A percentile compares a stretch with the other conserved stretches of the same genome.
phyloP scores from a whole-genome alignment of 495 filamentous ascomycete species.

The Neurospora discreta region DNA sequence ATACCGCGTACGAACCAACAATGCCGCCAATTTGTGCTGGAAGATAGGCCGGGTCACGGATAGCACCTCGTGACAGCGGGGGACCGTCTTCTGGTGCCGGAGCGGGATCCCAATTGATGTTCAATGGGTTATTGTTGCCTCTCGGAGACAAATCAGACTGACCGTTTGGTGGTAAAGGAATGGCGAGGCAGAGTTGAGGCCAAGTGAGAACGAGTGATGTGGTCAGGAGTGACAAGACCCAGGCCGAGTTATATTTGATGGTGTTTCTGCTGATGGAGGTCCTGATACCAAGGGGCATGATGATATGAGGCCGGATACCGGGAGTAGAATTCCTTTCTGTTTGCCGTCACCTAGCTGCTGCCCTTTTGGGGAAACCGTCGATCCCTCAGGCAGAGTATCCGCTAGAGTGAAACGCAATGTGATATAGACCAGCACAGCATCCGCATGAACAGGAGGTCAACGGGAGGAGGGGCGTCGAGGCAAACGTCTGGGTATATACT shows the following conservation, averaged over 20 bases:
- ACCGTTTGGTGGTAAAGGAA: constrained; percentile 1
- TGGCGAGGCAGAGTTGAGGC: constrained; percentile 20
- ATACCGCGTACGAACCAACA: constrained; percentile 66
- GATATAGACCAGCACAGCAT: constrained; percentile 27
- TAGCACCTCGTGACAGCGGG: constrained; percentile 40
- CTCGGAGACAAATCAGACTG: constrained; percentile 19
- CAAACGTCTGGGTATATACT: constrained; percentile 33
- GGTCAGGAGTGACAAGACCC: constrained; percentile 18
- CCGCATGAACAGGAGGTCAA: constrained; percentile 20
- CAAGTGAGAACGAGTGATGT: constrained; percentile 20
- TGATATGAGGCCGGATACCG: constrained; percentile 12
- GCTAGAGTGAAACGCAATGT: constrained; percentile 34
- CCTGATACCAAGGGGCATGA: constrained; percentile 19
- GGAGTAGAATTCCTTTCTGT: constrained; percentile 4
- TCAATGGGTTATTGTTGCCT: constrained; percentile 31
- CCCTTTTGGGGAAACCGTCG: constrained; percentile 8
- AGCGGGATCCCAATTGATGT: constrained; percentile 45
- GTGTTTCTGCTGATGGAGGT: background rate
- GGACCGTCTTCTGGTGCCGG: constrained; percentile 48
- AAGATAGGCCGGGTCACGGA: constrained; percentile 49
- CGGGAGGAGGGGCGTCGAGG: constrained; percentile 8
- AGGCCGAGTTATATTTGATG: constrained; percentile 17
- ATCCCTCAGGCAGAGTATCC: constrained; percentile 24
- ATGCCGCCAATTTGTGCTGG: constrained; percentile 70
- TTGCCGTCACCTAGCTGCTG: background rate